Conservation (phyloP, 345 rosid species). For the Draba incana region DNA sequence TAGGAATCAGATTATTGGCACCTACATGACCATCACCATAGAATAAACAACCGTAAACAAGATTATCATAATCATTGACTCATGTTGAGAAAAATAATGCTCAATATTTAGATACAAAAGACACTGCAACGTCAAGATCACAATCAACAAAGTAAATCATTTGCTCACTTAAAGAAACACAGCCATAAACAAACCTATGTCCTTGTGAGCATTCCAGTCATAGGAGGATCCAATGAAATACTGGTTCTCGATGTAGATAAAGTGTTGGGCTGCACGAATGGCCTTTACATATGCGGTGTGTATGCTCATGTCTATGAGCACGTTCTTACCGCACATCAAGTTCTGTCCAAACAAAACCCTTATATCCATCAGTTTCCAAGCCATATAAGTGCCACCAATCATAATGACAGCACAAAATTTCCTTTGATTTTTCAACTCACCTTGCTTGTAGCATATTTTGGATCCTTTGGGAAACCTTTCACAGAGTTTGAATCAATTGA, state of each 20-base stretch:
- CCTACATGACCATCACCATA: conserved; percentile 50
- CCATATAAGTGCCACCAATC: not conserved
- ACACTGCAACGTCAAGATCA: conserved; percentile 8
- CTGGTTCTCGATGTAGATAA: conserved; percentile 93
- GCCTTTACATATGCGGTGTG: conserved; percentile 96
- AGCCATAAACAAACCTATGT: conserved; percentile 57
- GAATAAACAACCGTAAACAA: conserved; percentile 6
- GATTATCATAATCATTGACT: not conserved
- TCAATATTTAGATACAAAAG: not conserved
- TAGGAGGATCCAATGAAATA: conserved; percentile 94
- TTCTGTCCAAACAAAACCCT: conserved; percentile 56
- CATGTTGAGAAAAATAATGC: not conserved
- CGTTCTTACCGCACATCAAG: conserved; percentile 87
- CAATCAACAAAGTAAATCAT: not conserved
- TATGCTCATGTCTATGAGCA: conserved; percentile 98
- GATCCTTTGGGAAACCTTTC: conserved; percentile 87
- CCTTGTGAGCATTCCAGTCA: conserved; percentile 78
- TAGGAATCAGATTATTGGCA: conserved; percentile 91
- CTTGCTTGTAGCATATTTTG: conserved; percentile 71
- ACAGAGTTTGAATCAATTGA: conserved; percentile 95
- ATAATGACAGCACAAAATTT: not conserved
- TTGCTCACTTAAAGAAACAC: too few relatives aligned
- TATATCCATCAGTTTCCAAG: conserved; percentile 31
- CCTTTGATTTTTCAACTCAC: conserved; percentile 45
- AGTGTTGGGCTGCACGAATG: conserved; percentile 97